Evolutionary conservation across 2,329 filamentous ascomycete species (phyloP).

Genomic region (Dryadomyces sulphureus): DNA sequence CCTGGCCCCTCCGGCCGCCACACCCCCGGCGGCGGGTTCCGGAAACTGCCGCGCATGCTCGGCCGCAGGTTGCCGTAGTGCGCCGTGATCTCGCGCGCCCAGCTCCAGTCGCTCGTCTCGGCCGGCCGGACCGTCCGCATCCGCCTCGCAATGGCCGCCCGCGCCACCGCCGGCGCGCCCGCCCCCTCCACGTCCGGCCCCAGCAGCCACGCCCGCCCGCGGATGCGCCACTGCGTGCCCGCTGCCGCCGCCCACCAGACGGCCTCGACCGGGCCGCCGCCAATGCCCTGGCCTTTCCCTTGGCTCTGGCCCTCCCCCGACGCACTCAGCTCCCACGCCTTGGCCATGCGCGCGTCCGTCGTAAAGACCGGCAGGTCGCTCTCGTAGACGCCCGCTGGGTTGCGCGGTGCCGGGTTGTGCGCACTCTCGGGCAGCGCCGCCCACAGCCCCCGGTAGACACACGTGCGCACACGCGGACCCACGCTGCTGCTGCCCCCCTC

Average conservation of each 20-base stretch:
- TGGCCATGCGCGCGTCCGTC: constrained; percentile 78
- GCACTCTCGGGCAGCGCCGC: constrained; percentile 55
- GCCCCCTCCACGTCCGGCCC: constrained; percentile 40
- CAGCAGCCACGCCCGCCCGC: constrained; percentile 62
- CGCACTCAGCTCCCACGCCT: constrained; percentile 55
- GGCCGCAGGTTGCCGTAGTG: constrained; percentile 86
- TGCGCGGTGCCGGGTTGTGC: constrained; percentile 57
- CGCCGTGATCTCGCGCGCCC: constrained; percentile 63
- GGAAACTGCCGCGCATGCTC: constrained; percentile 62
- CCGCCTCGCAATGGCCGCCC: constrained; percentile 49
- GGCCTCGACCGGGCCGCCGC: constrained; percentile 54
- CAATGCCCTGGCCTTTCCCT: constrained; percentile 28
- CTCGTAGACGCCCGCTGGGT: constrained; percentile 51
- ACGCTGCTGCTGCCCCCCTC: neutral
- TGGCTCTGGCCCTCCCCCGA: constrained; percentile 28
- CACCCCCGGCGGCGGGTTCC: constrained; percentile 54
- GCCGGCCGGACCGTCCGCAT: constrained; percentile 22
- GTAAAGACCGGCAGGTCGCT: constrained; percentile 73
- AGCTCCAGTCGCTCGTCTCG: constrained; percentile 45
- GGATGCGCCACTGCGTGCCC: constrained; percentile 72
- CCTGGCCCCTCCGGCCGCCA: constrained; percentile 33
- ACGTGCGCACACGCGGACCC: constrained; percentile 54
- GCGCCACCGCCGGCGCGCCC: constrained; percentile 43
- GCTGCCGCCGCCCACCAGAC: constrained; percentile 69
- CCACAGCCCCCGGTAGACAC: constrained; percentile 79